These are phyloP conservation scores for Crithidia brevicula DNA, from an alignment of 208 protist species.

Conservation along the genomic window DNA sequence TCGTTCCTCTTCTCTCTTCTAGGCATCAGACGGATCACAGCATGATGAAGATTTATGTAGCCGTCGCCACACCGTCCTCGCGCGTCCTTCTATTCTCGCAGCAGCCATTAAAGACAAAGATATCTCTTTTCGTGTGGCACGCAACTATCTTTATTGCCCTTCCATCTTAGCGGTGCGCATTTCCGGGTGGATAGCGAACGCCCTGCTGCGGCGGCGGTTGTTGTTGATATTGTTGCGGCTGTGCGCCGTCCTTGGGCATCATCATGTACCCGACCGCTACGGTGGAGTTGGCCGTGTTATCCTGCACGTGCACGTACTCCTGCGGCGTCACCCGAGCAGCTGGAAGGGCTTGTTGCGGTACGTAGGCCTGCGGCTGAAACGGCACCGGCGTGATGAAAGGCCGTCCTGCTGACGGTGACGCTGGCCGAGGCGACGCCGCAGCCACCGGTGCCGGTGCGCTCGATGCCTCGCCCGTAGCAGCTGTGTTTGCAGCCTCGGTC, in stretches of 20 bases:
- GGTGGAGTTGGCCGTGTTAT: slow-evolving; percentile 60
- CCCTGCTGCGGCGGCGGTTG: slow-evolving; percentile 8
- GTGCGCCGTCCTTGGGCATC: slow-evolving; percentile 53
- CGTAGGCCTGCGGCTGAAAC: slow-evolving; percentile 75
- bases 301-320: slow-evolving; percentile 86
- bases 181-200: neutral
- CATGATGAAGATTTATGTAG: too few relatives aligned
- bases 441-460: slow-evolving; percentile 10
- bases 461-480: slow-evolving; percentile 13
- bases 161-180: slow-evolving; percentile 3
- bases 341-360: slow-evolving; percentile 39
- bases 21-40: too few relatives aligned
- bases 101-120: too few relatives aligned
- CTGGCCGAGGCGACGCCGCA: slow-evolving; percentile 13
- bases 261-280: slow-evolving; percentile 70
- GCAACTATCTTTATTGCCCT: too few relatives aligned
- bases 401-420: slow-evolving; percentile 14
- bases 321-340: slow-evolving; percentile 43
- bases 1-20: too few relatives aligned
- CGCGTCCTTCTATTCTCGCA: too few relatives aligned
- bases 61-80: too few relatives aligned
- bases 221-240: slow-evolving; percentile 7
- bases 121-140: too few relatives aligned
- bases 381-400: slow-evolving; percentile 62
- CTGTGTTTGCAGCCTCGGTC: slow-evolving; percentile 1